Evolutionary conservation across 2,329 filamentous ascomycete species (phyloP), one percentile per base, ranked within the genome.

Genomic region (Colletotrichum higginsianum): DNA sequence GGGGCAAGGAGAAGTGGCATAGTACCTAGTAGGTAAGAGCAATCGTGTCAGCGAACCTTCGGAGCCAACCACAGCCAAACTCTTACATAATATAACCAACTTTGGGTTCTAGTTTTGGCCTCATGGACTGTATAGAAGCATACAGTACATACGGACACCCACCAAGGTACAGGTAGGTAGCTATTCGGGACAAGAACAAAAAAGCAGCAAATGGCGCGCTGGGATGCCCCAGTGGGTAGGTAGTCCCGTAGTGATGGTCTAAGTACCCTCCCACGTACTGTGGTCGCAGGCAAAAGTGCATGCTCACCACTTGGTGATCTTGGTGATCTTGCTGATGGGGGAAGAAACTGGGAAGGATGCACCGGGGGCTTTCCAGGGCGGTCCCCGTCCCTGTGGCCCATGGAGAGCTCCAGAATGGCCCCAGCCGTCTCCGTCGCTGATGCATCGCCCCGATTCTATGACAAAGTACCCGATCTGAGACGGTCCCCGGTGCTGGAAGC

Each of bases 71-170:
- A 64, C 58, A 56, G n/a, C 38, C 64, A 73, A 68, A 21, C 71
- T 72, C 69, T 72, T 72, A 72, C 69, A 72, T 72, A 72, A 72
- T 69, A 60, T 62, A 42, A 57, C 60, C 69, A 72, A 64, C 65
- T 46, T 71, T 67, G 68, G 55, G 16, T 21, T 23, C 42, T n/a
- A 44, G 40, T 49, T 23, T 30, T 21, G 40, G 35, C 16, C 12
- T 44, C 4, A 23, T n/a, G 6, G 30, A 30, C 18, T 49, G 49
- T 26, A 61, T 11, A 23, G n/a, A 21, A 26, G 4, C 26, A 35
- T 35, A 35, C 30, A 11, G 4, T 35, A 35, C 30, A 35, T 35
- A 35, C 30, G 8, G 30, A 35, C 30, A 35, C 30, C 30, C 30
- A 35, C 30, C 8, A 35, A 35, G 30, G 8, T 35, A 23, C 21